Base-by-base conservation (phyloP, 768 basidiomycete genomes). In the Boletales sp. region DNA sequence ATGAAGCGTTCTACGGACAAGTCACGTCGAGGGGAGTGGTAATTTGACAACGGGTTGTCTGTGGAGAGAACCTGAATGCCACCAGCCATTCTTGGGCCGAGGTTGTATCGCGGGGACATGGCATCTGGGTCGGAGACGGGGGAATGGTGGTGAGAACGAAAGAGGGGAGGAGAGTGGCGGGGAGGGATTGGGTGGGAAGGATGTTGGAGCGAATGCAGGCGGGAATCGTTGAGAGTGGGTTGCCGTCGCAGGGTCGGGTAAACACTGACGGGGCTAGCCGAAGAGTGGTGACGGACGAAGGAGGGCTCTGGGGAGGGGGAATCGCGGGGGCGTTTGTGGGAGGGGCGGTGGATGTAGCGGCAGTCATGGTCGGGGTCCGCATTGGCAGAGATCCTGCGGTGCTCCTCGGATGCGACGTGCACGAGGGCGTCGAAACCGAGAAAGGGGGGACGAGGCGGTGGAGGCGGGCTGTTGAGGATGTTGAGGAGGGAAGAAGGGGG, bases 361-460 rank as follows among this genome's bases (percentile, higher is more conserved):
- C 32, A 27, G 19, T 55, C 64, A 48, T 58, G 69, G 44, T 44
- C 47, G 54, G 63, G 39, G 45, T 47, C 50, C 5, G 40, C 19
- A 15, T 18, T 29, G 19, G 55, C 54, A 53, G 71, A 65, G 43
- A 87, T 72, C 27, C 83, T 69, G 31, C 77, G 73, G 40, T 80
- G 76, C 57, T 87, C 86, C 58, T 83, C 79, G 1, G 82, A 80
- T 5, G 86, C 86, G 18, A 78, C 85, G 66, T 86, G 83, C 11
- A 84, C 86, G 38, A 88, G 77, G 3, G 82, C 84, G 40, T 87
- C 84, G 43, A 87, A 67, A 19, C 77, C 78, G 4, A 69, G 60
- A 34, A 53, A 56, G 47, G 49, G 66, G 44, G 32, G 58, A 43
- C 45, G 64, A 15, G 36, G 36, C 31, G 32, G 30, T 4, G 21